phyloP scores from a whole-genome alignment of 345 rosid species.

The Xanthoceras sorbifolium region DNA sequence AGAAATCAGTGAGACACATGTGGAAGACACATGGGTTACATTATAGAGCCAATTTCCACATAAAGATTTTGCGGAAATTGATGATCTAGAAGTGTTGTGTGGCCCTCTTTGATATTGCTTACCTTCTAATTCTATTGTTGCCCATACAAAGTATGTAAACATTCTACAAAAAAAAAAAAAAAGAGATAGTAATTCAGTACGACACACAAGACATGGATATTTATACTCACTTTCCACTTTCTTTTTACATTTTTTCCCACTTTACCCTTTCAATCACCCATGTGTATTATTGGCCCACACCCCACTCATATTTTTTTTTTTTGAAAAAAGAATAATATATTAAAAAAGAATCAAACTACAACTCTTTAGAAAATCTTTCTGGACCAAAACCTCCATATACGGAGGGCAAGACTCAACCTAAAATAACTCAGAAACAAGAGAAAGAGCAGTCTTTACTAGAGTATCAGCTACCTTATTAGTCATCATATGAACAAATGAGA shows the following conservation, averaged over 20 bases:
- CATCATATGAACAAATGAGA: too few relatives aligned
- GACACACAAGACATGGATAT: not conserved
- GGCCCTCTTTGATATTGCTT: conserved; percentile 3
- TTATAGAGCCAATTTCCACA: not conserved
- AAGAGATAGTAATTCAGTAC: not conserved
- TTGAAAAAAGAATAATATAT: too few relatives aligned
- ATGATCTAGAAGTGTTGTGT: conserved; percentile 8
- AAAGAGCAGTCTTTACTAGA: too few relatives aligned
- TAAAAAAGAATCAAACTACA: too few relatives aligned
- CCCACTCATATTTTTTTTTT: not conserved
- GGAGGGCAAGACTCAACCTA: too few relatives aligned
- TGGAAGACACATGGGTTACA: conserved; percentile 25
- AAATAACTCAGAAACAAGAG: too few relatives aligned
- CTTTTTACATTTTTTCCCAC: not conserved
- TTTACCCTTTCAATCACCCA: conserved; percentile 1
- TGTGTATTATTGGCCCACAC: conserved; percentile 17
- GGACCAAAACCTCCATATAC: too few relatives aligned
- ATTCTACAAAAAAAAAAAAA: conserved; percentile 4
- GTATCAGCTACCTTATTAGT: too few relatives aligned
- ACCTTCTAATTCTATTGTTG: not conserved
- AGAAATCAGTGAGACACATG: conserved; percentile 8
- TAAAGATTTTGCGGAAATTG: not conserved
- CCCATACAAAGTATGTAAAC: not conserved
- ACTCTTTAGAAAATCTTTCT: too few relatives aligned
- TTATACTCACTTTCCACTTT: not conserved